phyloP scores from a whole-genome alignment of 2,329 filamentous ascomycete genomes.

The Monosporascus sp. region DNA sequence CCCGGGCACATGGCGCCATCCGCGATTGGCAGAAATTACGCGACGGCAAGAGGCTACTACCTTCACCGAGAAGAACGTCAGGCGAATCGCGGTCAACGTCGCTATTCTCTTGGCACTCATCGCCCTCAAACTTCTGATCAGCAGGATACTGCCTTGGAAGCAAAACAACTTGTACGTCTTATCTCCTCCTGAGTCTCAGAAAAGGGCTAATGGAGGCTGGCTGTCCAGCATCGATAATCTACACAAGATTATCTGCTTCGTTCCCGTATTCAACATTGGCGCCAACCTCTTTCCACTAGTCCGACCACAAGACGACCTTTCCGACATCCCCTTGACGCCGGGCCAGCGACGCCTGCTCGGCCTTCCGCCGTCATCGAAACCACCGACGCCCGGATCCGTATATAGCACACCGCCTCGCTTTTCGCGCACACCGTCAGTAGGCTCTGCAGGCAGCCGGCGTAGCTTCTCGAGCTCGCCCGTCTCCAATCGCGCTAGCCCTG shows the following conservation, averaged over 20 bases:
- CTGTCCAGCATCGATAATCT: not conserved
- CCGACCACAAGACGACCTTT: constrained; percentile 67
- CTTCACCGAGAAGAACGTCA: constrained; percentile 74
- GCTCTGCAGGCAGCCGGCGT: constrained; percentile 56
- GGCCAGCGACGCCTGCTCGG: constrained; percentile 81
- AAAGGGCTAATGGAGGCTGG: not conserved
- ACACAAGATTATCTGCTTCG: constrained; percentile 35
- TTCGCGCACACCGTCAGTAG: constrained; percentile 64
- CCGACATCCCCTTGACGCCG: constrained; percentile 88
- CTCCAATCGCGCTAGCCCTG: constrained; percentile 50
- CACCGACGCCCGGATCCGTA: constrained; percentile 62
- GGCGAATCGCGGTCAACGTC: constrained; percentile 63
- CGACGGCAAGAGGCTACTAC: constrained; percentile 70
- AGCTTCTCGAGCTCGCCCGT: constrained; percentile 55
- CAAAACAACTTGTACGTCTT: constrained; percentile 4
- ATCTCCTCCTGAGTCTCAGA: not conserved
- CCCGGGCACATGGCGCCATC: constrained; percentile 86
- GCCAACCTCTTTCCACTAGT: constrained; percentile 68
- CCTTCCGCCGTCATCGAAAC: constrained; percentile 59
- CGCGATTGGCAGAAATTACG: constrained; percentile 80
- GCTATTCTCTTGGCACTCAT: not conserved
- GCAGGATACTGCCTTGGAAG: constrained; percentile 15
- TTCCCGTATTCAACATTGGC: constrained; percentile 66
- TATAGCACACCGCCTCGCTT: constrained; percentile 88
- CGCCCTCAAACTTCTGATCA: constrained; percentile 21